A percentile compares a stretch with the other conserved stretches of the same genome.
These are phyloP conservation scores for Arthroderma sp. DNA, from an alignment of 2,329 filamentous ascomycete genomes.

Conservation along the genomic window DNA sequence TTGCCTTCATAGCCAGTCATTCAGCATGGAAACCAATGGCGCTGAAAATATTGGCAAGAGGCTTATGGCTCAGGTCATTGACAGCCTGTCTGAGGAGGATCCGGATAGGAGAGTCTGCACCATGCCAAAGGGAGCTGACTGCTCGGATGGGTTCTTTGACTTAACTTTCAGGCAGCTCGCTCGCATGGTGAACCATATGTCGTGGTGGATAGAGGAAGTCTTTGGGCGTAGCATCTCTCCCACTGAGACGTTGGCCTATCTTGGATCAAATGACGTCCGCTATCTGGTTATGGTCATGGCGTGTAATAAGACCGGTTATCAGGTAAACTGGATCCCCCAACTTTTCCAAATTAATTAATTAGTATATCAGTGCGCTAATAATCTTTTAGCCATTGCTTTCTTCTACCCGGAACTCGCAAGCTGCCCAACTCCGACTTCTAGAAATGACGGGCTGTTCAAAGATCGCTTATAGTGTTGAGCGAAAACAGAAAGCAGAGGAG, in stretches of 20 bases:
- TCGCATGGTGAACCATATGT: slow-evolving; percentile 16
- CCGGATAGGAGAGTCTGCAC: background rate
- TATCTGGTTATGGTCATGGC: slow-evolving; percentile 15
- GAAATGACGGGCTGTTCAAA: background rate
- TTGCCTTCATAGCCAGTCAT: no score
- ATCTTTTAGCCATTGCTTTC: slow-evolving; percentile 23
- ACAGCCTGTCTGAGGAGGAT: background rate
- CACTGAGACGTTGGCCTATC: slow-evolving; percentile 14
- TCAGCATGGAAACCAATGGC: background rate
- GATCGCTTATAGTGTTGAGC: background rate
- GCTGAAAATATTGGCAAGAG: background rate
- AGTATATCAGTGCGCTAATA: background rate
- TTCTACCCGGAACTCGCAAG: slow-evolving; percentile 11
- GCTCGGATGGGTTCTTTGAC: background rate
- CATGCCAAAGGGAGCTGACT: background rate
- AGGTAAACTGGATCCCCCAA: slow-evolving; percentile 5
- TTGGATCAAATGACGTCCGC: slow-evolving; percentile 17
- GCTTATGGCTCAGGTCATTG: background rate
- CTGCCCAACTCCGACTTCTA: slow-evolving; percentile 11
- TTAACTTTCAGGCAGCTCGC: background rate
- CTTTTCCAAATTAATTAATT: background rate
- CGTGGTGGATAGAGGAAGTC: slow-evolving; percentile 20
- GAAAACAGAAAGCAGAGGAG: background rate
- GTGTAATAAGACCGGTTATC: slow-evolving; percentile 14
- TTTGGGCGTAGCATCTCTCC: slow-evolving; percentile 11